Evolutionary conservation across 805 yeast species (phyloP), one percentile per base, ranked within the genome.

Genomic region (Candida patagonica): DNA sequence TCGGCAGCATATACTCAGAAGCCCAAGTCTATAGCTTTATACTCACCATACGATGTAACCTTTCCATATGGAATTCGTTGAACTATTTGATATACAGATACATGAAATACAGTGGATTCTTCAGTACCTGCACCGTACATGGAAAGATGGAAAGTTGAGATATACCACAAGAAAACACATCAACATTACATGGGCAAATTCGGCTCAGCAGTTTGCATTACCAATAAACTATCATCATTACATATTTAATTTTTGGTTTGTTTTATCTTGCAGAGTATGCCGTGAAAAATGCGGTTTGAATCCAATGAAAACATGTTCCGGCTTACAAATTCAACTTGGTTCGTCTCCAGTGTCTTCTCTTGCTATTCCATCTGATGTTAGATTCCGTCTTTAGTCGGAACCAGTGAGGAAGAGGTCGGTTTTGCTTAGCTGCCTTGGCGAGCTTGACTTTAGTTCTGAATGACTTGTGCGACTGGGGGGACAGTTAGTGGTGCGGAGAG

Each of bases 291-390:
- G n/a, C n/a, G n/a, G n/a, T n/a, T n/a, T 13, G 30, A 31, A 33
- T 40, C 16, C 24, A 19, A 36, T 16, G 15, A 26, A 23, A 24
- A n/a, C n/a, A n/a, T n/a, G 12, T 13, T 24, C 30, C 36, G 23
- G 63, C 67, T 84, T 88, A 89, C 79, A 89, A 71, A 80, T 79
- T 77, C 74, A 89, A 79, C 94, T 89, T 89, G 66, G 96, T 89
- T 83, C 97, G 85, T 84, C 96, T 89, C 98, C 98, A 89, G 92
- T 92, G 95, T 80, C 97, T 83, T 85, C 97, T 87, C 87, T 92
- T 92, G 68, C 95, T 94, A 76, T 89, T 89, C 84, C 86, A 86
- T 80, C 94, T 86, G 78, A 92, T 82, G 64, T 79, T 88, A 94
- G 86, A 89, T 73, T 74, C 80, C 69, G 97, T 86, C 83, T 87